These are phyloP conservation scores for Testicularia cyperi DNA, from an alignment of 1,284 basidiomycete genomes.

Conservation along the genomic window DNA sequence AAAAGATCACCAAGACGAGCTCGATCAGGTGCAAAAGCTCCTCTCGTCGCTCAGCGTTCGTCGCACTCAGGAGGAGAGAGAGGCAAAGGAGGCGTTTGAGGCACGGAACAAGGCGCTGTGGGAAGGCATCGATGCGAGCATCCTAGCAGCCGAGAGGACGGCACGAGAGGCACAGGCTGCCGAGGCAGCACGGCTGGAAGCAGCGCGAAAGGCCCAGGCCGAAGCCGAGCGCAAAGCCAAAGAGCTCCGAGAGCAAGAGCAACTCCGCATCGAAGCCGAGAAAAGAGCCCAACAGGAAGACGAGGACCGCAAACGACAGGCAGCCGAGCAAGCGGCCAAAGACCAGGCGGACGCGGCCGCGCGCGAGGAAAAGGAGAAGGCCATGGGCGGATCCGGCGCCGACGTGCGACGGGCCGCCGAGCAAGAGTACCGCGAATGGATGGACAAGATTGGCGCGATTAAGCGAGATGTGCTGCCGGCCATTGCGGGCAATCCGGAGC, in stretches of 20 bases:
- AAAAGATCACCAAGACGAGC: too few species aligned
- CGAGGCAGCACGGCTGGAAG: conserved; percentile 43
- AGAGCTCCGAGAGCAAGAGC: conserved; percentile 42
- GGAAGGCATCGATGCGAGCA: conserved; percentile 52
- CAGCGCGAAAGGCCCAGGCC: conserved; percentile 41
- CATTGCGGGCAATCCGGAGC: conserved; percentile 70
- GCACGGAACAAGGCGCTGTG: conserved; percentile 50
- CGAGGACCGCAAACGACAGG: conserved; percentile 10
- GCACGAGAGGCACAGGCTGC: conserved; percentile 32
- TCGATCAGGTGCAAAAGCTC: conserved; percentile 45
- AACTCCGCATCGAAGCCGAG: conserved; percentile 44
- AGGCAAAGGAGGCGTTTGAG: conserved; percentile 48
- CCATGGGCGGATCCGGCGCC: conserved; percentile 31
- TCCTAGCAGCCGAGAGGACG: conserved; percentile 47
- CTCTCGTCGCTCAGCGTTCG: conserved; percentile 45
- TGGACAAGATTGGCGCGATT: conserved; percentile 65
- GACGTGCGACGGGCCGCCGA: conserved; percentile 32
- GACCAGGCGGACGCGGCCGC: conserved; percentile 3
- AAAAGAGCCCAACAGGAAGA: conserved; percentile 29
- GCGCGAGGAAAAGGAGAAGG: conserved; percentile 23
- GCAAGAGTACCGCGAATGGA: conserved; percentile 43
- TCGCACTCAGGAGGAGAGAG: conserved; percentile 37
- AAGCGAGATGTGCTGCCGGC: conserved; percentile 74
- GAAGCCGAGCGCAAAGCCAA: conserved; percentile 47
- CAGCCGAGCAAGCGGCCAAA: conserved; percentile 29